Conservation (phyloP, 768 basidiomycete species). For the Termitomyces sp. region DNA sequence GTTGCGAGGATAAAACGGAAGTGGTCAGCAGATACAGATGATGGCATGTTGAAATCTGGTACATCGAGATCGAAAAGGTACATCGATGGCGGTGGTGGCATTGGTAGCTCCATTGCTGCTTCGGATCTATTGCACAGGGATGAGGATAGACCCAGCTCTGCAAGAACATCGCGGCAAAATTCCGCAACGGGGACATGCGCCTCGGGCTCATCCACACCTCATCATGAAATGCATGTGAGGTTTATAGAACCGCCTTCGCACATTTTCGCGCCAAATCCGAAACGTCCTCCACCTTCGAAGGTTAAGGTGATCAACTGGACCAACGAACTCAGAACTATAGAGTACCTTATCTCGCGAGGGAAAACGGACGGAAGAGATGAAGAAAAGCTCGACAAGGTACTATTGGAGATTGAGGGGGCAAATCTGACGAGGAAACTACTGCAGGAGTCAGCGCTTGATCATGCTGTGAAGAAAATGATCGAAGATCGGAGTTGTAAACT, state of each 20-base stretch:
- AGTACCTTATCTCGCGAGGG: constrained; percentile 14
- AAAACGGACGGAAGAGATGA: constrained; percentile 14
- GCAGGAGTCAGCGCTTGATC: constrained; percentile 10
- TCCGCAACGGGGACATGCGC: not conserved
- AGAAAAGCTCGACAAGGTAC: constrained; percentile 10
- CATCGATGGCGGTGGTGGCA: not conserved
- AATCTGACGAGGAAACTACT: constrained; percentile 15
- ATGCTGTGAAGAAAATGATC: constrained; percentile 7
- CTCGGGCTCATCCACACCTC: not conserved
- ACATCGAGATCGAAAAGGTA: not conserved
- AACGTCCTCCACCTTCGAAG: not conserved
- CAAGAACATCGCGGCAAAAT: not conserved
- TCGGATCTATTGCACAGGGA: not conserved
- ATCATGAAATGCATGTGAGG: not conserved
- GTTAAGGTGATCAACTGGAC: constrained; percentile 11
- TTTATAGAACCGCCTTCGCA: not conserved
- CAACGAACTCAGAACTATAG: constrained; percentile 12
- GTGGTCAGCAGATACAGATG: not conserved
- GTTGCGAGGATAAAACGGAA: not conserved
- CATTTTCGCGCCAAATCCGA: not conserved
- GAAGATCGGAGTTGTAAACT: constrained; percentile 3
- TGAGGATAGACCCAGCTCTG: not conserved
- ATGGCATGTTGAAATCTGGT: not conserved
- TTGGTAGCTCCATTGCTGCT: not conserved
- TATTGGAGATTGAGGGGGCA: constrained; percentile 7